A percentile compares a stretch with the other conserved stretches of the same genome.
Evolutionary conservation across 164 flowering plant genomes (phyloP).

Genomic region (Stephania japonica): DNA sequence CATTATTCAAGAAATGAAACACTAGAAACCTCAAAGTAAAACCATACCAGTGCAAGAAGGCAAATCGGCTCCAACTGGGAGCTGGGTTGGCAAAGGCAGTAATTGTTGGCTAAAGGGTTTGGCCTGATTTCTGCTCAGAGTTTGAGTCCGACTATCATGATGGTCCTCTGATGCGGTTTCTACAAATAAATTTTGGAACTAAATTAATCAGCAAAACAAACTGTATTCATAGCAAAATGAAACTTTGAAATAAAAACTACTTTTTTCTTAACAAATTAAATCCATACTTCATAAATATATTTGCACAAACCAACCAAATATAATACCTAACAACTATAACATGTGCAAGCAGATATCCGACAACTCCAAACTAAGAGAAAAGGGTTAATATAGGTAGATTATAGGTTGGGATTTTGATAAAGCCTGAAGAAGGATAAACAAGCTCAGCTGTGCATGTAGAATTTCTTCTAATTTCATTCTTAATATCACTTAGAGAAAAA

Average conservation of each 20-base stretch:
- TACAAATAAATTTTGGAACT: constrained; percentile 19
- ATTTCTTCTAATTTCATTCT: no score
- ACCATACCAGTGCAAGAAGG: constrained; percentile 75
- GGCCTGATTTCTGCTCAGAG: constrained; percentile 32
- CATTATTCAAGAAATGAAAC: neutral
- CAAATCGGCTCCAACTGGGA: constrained; percentile 78
- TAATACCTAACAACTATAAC: neutral
- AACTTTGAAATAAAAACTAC: neutral
- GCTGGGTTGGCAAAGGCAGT: constrained; percentile 61
- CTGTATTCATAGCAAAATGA: neutral
- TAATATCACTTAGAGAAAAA: no score
- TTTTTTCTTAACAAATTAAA: neutral
- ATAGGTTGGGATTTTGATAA: neutral
- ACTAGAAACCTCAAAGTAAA: neutral
- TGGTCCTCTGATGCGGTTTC: constrained; percentile 47
- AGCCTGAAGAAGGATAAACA: neutral
- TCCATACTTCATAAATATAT: neutral
- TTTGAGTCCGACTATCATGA: constrained; percentile 50
- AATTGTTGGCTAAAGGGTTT: constrained; percentile 37
- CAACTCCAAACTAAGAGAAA: neutral
- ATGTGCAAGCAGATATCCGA: neutral
- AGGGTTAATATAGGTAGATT: neutral
- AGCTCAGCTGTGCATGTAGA: neutral
- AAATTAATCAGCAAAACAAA: neutral
- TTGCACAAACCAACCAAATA: neutral